These are phyloP conservation scores for Carex myosuroides DNA, from an alignment of 176 grass and related monocot species.

Conservation along the genomic window DNA sequence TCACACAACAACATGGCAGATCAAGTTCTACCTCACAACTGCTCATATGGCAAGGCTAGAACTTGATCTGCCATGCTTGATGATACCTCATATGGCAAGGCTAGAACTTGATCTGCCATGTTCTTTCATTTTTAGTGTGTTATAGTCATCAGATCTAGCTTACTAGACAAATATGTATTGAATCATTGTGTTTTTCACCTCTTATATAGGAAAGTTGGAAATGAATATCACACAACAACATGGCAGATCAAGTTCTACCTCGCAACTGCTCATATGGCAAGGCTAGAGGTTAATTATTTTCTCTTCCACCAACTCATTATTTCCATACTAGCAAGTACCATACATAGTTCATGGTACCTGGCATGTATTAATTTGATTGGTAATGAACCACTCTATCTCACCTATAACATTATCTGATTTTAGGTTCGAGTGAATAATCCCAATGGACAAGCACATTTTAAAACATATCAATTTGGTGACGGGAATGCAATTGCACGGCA, in stretches of 20 bases:
- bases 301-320: background rate
- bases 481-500: conserved; percentile 50
- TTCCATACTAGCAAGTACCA: background rate
- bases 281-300: conserved; percentile 26
- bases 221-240: conserved; percentile 2
- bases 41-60: no score
- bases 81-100: no score
- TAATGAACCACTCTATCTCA: background rate
- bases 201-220: conserved; percentile 21
- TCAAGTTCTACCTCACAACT: conserved; percentile 32
- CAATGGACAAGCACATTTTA: conserved; percentile 5
- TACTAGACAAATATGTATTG: background rate
- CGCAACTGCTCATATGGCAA: conserved; percentile 33
- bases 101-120: no score
- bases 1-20: conserved; percentile 31
- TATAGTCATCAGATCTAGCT: background rate
- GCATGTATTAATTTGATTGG: background rate
- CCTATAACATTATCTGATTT: background rate
- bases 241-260: conserved; percentile 42
- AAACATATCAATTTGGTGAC: conserved; percentile 33
- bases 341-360: no score
- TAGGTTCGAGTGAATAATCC: conserved; percentile 29
- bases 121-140: no score
- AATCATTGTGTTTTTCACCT: background rate
- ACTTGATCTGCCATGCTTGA: no score